These are phyloP conservation scores for Podospora pseudocomata DNA, from an alignment of 495 filamentous ascomycete species.

Conservation along the genomic window DNA sequence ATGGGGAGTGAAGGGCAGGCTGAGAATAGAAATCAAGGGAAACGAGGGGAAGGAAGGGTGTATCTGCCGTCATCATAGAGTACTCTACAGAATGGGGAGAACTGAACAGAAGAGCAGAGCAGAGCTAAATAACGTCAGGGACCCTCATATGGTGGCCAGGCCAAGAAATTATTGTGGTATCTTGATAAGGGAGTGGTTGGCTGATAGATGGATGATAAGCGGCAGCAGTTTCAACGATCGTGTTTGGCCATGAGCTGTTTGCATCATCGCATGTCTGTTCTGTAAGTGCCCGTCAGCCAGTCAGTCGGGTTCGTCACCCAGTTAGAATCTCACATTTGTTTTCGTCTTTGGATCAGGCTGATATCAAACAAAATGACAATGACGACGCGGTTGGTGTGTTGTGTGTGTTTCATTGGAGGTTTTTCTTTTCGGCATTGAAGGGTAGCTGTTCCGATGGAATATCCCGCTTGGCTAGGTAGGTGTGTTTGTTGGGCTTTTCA, in stretches of 20 bases:
- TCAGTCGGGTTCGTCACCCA: neutral
- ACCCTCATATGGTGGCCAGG: neutral
- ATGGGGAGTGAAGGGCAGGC: slow-evolving; percentile 7
- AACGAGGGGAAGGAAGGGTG: neutral
- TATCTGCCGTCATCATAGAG: neutral
- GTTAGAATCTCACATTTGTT: neutral
- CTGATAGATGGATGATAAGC: too few species aligned
- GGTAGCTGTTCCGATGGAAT: neutral
- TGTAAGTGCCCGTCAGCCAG: neutral
- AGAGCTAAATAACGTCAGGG: neutral
- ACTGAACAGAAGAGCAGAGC: neutral
- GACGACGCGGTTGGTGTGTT: neutral
- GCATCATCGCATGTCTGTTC: neutral
- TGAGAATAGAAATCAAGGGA: slow-evolving; percentile 6
- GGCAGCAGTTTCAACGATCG: too few species aligned
- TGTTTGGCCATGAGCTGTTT: too few species aligned
- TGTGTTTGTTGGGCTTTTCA: neutral
- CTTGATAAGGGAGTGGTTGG: neutral
- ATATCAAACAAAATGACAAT: neutral
- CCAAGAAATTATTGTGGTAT: neutral
- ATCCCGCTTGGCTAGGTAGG: neutral
- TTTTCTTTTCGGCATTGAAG: neutral
- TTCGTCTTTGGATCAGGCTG: neutral
- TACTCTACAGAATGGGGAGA: neutral
- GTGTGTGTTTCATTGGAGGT: neutral